A percentile compares a stretch with the other conserved stretches of the same genome.
phyloP scores from a whole-genome alignment of 495 filamentous ascomycete species.

The Lentithecium fluviatile region DNA sequence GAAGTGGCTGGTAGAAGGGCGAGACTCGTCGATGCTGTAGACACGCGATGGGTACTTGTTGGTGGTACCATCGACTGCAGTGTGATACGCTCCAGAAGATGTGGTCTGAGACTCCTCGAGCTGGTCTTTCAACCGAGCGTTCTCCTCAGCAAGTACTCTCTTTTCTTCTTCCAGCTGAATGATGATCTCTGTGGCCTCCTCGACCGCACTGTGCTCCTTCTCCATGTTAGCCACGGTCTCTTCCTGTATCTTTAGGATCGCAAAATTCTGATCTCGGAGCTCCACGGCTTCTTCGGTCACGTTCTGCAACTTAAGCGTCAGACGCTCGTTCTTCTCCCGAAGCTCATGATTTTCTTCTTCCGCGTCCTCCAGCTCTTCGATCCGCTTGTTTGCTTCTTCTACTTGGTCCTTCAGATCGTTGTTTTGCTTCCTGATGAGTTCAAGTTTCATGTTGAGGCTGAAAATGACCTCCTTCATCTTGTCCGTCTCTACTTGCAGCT shows the following conservation, averaged over 20 bases:
- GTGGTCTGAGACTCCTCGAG: not conserved
- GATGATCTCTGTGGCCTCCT: constrained; percentile 81
- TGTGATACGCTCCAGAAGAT: not conserved
- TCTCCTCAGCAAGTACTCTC: constrained; percentile 10
- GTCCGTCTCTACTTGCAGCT: constrained; percentile 39
- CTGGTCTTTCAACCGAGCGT: constrained; percentile 6
- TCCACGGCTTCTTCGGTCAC: constrained; percentile 42
- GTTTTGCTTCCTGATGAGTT: constrained; percentile 62
- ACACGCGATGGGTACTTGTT: constrained; percentile 10
- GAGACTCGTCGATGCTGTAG: constrained; percentile 29
- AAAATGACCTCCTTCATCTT: constrained; percentile 86
- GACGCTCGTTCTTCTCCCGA: constrained; percentile 7
- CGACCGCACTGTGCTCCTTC: constrained; percentile 72
- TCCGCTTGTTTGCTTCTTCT: constrained; percentile 56
- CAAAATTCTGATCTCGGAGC: constrained; percentile 36
- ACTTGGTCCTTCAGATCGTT: constrained; percentile 59
- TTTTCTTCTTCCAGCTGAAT: constrained; percentile 62
- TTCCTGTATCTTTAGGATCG: constrained; percentile 58
- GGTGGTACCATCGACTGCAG: not conserved
- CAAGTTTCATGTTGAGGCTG: constrained; percentile 81
- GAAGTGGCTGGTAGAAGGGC: constrained; percentile 26
- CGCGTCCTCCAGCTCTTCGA: constrained; percentile 37
- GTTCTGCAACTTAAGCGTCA: constrained; percentile 13
- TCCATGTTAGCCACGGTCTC: constrained; percentile 67
- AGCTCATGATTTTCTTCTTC: constrained; percentile 37